phyloP scores from a whole-genome alignment of 1,284 basidiomycete species.

The Vanrija humicola region DNA sequence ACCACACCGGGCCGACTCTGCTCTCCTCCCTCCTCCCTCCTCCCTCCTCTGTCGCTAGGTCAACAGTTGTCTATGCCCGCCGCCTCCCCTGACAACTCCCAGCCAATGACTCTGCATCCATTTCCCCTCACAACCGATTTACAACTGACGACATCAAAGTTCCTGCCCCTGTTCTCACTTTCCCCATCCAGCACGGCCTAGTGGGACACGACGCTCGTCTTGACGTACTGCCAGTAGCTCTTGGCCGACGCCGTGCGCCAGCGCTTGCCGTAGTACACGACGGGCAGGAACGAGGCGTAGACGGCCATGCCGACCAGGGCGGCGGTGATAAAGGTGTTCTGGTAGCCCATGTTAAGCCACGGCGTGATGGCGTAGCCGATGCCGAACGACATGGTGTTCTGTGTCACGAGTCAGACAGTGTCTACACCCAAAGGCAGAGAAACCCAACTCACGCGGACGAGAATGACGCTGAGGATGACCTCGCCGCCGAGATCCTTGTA shows the following conservation, averaged over 20 bases:
- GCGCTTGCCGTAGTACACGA: constrained; percentile 16
- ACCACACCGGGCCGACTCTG: no score
- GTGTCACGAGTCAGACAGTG: background rate
- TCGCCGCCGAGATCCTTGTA: constrained; percentile 30
- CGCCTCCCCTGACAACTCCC: no score
- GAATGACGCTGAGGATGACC: constrained; percentile 22
- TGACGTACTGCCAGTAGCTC: constrained; percentile 21
- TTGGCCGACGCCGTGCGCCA: constrained; percentile 10
- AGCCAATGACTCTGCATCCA: no score
- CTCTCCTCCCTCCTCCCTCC: no score
- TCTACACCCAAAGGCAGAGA: no score
- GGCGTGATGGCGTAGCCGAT: constrained; percentile 24
- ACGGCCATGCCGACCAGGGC: constrained; percentile 17
- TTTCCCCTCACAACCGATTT: no score
- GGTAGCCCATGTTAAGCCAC: constrained; percentile 20
- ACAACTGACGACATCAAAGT: no score
- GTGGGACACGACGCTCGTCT: constrained; percentile 9
- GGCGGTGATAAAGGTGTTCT: constrained; percentile 21
- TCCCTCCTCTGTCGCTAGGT: no score
- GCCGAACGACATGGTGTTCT: constrained; percentile 15
- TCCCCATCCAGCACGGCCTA: no score
- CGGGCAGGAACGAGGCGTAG: constrained; percentile 16
- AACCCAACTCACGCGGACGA: constrained; percentile 15
- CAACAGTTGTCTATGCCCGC: no score
- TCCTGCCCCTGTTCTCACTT: no score